Base-by-base conservation (phyloP, 768 basidiomycete genomes). In the Hirschioporus abietinus region DNA sequence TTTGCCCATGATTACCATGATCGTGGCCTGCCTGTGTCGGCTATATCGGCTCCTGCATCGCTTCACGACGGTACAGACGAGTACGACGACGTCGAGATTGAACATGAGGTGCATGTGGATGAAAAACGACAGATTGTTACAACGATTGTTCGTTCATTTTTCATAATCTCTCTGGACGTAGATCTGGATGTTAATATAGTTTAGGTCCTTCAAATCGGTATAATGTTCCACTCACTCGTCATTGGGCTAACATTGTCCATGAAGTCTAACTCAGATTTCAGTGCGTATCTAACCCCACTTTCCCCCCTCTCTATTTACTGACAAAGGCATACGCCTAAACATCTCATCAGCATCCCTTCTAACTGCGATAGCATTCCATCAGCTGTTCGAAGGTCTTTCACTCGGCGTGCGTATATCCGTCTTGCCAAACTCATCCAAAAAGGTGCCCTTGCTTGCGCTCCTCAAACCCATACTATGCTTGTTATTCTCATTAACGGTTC, bases 191-290 rank as follows among this genome's bases (percentile, higher is more conserved):
- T 26, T 27, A 27, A 60, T 30, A 15, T 57, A 58, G 64, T 36
- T 62, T 42, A 93, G 91, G 86, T 92, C 35, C 79, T 96, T 36
- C 90, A 96, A 83, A 72, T 90, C 1, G 86, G 94, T 60, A 92
- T 96, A 71, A 90, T 95, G 91, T 82, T 95, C 63, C 87, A 95
- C 72, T 89, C 92, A 1, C 73, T 94, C 60, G 85, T 93, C 35
- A 91, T 94, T 66, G 92, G 92, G 1, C 74, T 93, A 24, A 93
- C 92, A 4, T 78, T 93, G 23, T 83, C 90, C 1, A 84, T 93
- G 65, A 85, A 89, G 4, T 79, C 82, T 6, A 88, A 90, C 20
- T 70, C 84, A 0, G 90, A 92, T 64, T 92, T 93, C 68, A 82
- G 91, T 91, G 67, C 66, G 88, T 83, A 24, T 24, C 35, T 60